Percentiles rank a stretch among this genome's conserved stretches.
phyloP scores from a whole-genome alignment of 2,329 filamentous ascomycete genomes.

The Bipolaris sorokiniana region DNA sequence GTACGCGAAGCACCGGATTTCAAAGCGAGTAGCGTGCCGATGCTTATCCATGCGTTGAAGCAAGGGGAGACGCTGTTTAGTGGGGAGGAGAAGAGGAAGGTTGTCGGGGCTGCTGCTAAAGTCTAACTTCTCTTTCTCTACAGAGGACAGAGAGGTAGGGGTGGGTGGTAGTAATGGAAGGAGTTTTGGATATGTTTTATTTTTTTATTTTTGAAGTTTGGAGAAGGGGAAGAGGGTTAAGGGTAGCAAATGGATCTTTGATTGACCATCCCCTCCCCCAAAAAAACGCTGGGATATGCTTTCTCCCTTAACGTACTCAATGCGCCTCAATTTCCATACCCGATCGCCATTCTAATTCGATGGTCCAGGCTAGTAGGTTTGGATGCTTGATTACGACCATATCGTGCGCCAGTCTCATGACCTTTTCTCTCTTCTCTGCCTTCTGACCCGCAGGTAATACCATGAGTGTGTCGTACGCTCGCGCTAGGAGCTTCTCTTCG shows the following conservation, averaged over 20 bases:
- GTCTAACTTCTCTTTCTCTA: too few relatives aligned
- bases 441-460: conserved; percentile 74
- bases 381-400: conserved; percentile 98
- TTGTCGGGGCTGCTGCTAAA: conserved; percentile 33
- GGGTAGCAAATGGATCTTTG: too few relatives aligned
- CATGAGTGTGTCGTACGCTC: conserved; percentile 78
- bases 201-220: too few relatives aligned
- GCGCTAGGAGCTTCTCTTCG: conserved; percentile 86
- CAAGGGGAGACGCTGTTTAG: conserved; percentile 69
- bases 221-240: too few relatives aligned
- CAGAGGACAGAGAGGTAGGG: conserved; percentile 4
- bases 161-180: conserved; percentile 18
- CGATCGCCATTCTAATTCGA: conserved; percentile 84
- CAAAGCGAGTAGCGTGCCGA: conserved; percentile 64
- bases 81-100: conserved; percentile 58
- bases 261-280: too few relatives aligned
- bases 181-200: conserved; percentile 12
- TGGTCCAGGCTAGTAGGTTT: conserved; percentile 87
- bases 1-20: conserved; percentile 74
- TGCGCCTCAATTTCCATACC: conserved; percentile 38
- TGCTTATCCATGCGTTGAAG: conserved; percentile 71
- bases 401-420: conserved; percentile 78
- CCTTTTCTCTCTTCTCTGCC: conserved; percentile 70
- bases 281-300: conserved; percentile 16
- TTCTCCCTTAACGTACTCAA: not conserved